A percentile compares a stretch with the other conserved stretches of the same genome.
phyloP scores from a whole-genome alignment of 768 basidiomycete genomes.

The Tylopilus felleus region DNA sequence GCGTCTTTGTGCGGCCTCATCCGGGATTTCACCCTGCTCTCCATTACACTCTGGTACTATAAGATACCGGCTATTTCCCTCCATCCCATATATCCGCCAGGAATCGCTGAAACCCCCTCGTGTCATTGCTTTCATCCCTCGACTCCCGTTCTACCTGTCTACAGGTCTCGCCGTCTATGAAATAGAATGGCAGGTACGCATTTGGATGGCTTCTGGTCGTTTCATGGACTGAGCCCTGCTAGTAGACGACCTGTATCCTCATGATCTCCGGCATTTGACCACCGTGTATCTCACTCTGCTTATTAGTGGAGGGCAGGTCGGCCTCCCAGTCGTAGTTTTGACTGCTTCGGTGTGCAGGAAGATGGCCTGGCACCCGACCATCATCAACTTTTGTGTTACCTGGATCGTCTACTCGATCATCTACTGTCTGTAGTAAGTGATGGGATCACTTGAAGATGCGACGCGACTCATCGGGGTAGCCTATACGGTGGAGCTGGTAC shows the following conservation, averaged over 20 bases:
- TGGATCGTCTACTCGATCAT: conserved; percentile 55
- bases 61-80: conserved; percentile 1
- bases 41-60: conserved; percentile 9
- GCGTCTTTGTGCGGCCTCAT: conserved; percentile 5
- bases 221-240: background rate
- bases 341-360: conserved; percentile 44
- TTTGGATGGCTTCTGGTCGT: background rate
- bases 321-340: conserved; percentile 46
- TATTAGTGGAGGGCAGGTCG: conserved; percentile 50
- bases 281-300: conserved; percentile 46
- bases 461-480: conserved; percentile 23
- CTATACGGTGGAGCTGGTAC: conserved; percentile 30
- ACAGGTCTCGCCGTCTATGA: background rate
- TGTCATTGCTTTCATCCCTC: background rate
- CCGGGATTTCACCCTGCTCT: conserved; percentile 5
- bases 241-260: conserved; percentile 10
- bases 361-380: conserved; percentile 45
- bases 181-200: conserved; percentile 18
- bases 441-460: background rate
- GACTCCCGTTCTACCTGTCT: background rate
- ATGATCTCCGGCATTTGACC: conserved; percentile 30
- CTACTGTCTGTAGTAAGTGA: conserved; percentile 48
- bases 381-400: conserved; percentile 56
- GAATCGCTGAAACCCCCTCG: background rate
- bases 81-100: conserved; percentile 1